A percentile compares a stretch with the other conserved stretches of the same genome.
Conservation (phyloP, 2,329 filamentous ascomycete species). For the Diplodia corticola region DNA sequence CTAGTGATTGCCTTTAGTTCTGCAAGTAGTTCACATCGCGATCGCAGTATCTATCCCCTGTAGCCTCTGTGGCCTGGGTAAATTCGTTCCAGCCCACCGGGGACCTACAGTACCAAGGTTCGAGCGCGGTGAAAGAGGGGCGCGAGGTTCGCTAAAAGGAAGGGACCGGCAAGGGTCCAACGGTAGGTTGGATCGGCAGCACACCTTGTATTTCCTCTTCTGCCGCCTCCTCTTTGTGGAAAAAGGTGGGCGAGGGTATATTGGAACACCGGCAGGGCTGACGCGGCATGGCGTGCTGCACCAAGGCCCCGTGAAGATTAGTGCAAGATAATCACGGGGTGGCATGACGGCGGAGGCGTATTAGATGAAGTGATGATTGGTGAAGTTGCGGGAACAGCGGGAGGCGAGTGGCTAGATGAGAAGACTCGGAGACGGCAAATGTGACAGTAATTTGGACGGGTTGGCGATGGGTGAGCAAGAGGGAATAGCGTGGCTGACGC, state of each 20-base stretch:
- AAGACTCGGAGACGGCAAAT: background rate
- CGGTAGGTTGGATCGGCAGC: background rate
- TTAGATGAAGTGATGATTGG: background rate
- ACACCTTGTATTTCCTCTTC: background rate
- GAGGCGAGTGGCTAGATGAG: background rate
- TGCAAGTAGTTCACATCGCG: background rate
- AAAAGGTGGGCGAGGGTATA: background rate
- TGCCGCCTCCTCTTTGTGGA: background rate
- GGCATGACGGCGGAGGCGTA: background rate
- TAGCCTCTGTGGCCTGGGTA: background rate
- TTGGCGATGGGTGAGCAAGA: background rate
- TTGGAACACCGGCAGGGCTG: constrained; percentile 1
- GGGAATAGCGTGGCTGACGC: background rate
- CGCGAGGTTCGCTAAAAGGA: background rate
- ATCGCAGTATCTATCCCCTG: background rate
- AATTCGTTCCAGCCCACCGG: constrained; percentile 6
- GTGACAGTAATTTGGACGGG: background rate
- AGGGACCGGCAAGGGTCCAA: background rate
- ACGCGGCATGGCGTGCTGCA: background rate
- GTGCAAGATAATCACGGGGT: background rate
- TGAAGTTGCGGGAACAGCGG: background rate
- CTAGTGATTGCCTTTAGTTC: background rate
- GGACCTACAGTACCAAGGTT: background rate
- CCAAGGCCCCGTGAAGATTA: background rate
- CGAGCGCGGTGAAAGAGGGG: background rate